These are phyloP conservation scores for Ochromonadaceae sp. DNA, from an alignment of 352 stramenopile species.

Conservation along the genomic window DNA sequence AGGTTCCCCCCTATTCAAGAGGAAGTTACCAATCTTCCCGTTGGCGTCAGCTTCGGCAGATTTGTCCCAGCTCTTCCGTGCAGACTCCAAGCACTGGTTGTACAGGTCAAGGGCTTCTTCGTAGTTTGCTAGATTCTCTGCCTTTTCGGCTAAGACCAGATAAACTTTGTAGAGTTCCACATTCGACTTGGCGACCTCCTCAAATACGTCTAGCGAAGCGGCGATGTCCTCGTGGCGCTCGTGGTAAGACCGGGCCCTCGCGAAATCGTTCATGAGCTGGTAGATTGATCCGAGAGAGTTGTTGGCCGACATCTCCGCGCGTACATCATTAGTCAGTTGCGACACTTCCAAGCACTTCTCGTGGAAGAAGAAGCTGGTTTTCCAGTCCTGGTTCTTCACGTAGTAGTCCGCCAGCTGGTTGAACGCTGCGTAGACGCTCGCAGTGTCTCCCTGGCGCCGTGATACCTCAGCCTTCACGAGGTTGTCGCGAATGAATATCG, in stretches of 20 bases:
- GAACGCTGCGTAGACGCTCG: slow-evolving; percentile 58
- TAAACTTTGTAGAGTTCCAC: slow-evolving; percentile 55
- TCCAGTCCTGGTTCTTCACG: slow-evolving; percentile 44
- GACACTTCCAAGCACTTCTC: slow-evolving; percentile 77
- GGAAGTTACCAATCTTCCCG: slow-evolving; percentile 36
- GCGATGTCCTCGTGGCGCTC: slow-evolving; percentile 58
- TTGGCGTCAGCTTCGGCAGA: slow-evolving; percentile 36
- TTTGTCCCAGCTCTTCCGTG: slow-evolving; percentile 24
- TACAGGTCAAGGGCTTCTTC: slow-evolving; percentile 58
- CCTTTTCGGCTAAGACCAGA: slow-evolving; percentile 37
- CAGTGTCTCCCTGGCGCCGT: slow-evolving; percentile 62
- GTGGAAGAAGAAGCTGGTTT: slow-evolving; percentile 77
- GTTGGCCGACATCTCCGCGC: slow-evolving; percentile 62
- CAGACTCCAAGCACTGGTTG: slow-evolving; percentile 62
- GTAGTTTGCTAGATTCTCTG: too few species aligned
- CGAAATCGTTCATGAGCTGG: slow-evolving; percentile 47
- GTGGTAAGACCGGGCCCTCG: slow-evolving; percentile 51
- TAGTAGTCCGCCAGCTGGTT: slow-evolving; percentile 43
- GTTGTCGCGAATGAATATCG: slow-evolving; percentile 66
- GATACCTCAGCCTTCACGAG: slow-evolving; percentile 62
- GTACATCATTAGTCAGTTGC: slow-evolving; percentile 56
- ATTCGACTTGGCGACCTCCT: slow-evolving; percentile 42
- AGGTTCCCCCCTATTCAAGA: slow-evolving; percentile 39
- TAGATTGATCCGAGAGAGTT: slow-evolving; percentile 59
- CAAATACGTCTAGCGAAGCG: slow-evolving; percentile 45